These are phyloP conservation scores for Candida easanensis DNA, from an alignment of 805 yeast genomes.

Conservation along the genomic window DNA sequence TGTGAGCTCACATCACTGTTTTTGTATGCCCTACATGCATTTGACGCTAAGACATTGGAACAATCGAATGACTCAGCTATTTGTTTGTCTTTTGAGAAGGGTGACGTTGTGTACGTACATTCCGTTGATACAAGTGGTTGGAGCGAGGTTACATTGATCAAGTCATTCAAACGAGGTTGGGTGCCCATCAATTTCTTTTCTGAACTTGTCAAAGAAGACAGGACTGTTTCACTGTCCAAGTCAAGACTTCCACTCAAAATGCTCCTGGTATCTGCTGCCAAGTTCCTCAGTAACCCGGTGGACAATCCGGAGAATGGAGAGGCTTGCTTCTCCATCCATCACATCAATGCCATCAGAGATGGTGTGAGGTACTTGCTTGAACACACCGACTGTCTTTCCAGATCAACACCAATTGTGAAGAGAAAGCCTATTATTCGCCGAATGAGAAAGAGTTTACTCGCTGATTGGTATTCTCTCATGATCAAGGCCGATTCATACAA, in stretches of 20 bases:
- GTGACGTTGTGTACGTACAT: slow-evolving; percentile 75
- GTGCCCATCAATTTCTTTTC: slow-evolving; percentile 80
- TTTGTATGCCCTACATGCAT: slow-evolving; percentile 55
- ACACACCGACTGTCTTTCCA: slow-evolving; percentile 69
- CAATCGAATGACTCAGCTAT: slow-evolving; percentile 65
- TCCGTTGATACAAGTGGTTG: slow-evolving; percentile 80
- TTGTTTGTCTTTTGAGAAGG: slow-evolving; percentile 67
- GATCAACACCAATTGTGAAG: slow-evolving; percentile 68
- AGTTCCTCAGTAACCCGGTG: slow-evolving; percentile 62
- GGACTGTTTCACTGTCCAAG: slow-evolving; percentile 51
- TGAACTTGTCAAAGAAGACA: slow-evolving; percentile 34
- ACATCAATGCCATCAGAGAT: slow-evolving; percentile 64
- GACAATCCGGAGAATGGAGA: slow-evolving; percentile 39
- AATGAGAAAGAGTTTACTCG: slow-evolving; percentile 63
- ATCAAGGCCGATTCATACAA: slow-evolving; percentile 72
- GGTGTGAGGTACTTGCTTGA: slow-evolving; percentile 66
- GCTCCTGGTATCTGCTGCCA: slow-evolving; percentile 61
- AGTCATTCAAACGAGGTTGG: slow-evolving; percentile 71
- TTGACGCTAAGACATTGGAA: slow-evolving; percentile 56
- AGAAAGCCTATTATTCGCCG: slow-evolving; percentile 58
- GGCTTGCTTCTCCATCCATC: slow-evolving; percentile 21
- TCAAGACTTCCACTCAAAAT: slow-evolving; percentile 48
- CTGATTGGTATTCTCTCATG: slow-evolving; percentile 81
- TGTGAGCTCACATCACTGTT: slow-evolving; percentile 53
- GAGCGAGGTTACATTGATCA: slow-evolving; percentile 79